Conservation (phyloP, 139 green algal species). For the Zygnema circumcarinatum region DNA sequence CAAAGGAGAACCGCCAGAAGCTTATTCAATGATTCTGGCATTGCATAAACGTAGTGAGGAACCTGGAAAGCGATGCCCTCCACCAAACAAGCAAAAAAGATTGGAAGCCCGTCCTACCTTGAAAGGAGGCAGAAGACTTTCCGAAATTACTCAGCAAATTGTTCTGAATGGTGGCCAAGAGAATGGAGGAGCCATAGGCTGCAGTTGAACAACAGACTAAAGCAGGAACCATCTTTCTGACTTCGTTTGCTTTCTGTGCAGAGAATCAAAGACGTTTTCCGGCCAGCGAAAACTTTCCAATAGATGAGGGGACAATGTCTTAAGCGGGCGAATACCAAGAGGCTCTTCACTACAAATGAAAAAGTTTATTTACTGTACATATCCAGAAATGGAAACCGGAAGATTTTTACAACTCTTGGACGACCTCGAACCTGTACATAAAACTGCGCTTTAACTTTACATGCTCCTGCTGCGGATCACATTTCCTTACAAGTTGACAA, state of each 20-base stretch:
- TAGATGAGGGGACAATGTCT: too few relatives aligned
- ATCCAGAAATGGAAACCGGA: too few relatives aligned
- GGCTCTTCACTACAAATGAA: too few relatives aligned
- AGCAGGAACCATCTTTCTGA: not conserved
- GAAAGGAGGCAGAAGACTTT: not conserved
- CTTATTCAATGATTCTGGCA: too few relatives aligned
- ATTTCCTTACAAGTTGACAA: conserved; percentile 7
- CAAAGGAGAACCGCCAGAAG: not conserved
- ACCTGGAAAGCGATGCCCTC: too few relatives aligned
- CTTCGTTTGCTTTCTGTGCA: not conserved
- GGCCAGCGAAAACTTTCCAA: too few relatives aligned
- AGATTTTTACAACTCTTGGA: too few relatives aligned
- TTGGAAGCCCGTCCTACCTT: not conserved
- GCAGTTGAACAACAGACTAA: not conserved
- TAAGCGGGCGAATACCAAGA: too few relatives aligned
- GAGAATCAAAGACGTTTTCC: too few relatives aligned
- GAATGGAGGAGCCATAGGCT: not conserved
- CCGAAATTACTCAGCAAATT: not conserved
- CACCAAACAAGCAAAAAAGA: not conserved
- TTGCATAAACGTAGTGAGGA: too few relatives aligned
- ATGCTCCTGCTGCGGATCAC: not conserved
- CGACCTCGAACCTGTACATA: too few relatives aligned
- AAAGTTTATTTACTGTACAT: too few relatives aligned
- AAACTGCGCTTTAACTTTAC: conserved; percentile 1
- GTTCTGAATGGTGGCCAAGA: not conserved